A percentile compares a stretch with the other conserved stretches of the same genome.
Evolutionary conservation across 148 eudicot species (phyloP).

Genomic region (Rhododendron kiyosumense): DNA sequence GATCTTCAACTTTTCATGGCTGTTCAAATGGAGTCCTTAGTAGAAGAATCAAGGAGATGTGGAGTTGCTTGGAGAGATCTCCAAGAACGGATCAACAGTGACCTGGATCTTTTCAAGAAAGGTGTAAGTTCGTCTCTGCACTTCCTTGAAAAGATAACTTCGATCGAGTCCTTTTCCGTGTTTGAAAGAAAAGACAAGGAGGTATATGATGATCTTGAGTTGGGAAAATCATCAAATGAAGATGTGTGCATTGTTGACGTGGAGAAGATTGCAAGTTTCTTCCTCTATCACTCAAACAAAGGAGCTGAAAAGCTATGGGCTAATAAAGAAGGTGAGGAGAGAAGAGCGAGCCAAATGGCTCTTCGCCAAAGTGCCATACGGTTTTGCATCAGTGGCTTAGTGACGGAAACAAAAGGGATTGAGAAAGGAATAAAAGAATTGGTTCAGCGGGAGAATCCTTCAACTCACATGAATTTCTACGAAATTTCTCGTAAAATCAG

Average conservation of each 20-base stretch:
- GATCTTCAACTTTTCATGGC: constrained; percentile 28
- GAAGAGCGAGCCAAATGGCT: constrained; percentile 15
- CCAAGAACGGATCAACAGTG: constrained; percentile 25
- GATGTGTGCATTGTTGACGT: constrained; percentile 2
- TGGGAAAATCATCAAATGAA: constrained; percentile 17
- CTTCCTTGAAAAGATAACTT: constrained; percentile 19
- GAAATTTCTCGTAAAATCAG: constrained; percentile 1
- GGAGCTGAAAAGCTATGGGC: constrained; percentile 9
- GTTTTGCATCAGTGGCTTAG: constrained; percentile 32
- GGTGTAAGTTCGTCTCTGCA: constrained; percentile 18
- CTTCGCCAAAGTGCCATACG: constrained; percentile 25
- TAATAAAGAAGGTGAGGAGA: constrained; percentile 6
- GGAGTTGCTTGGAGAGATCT: constrained; percentile 24
- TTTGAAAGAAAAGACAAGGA: constrained; percentile 11
- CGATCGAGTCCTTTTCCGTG: constrained; percentile 3
- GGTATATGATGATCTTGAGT: constrained; percentile 22
- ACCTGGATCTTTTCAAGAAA: constrained; percentile 29
- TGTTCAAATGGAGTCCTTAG: constrained; percentile 17
- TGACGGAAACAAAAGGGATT: constrained; percentile 29
- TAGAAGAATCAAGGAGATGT: constrained; percentile 12
- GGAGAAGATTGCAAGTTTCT: constrained; percentile 16
- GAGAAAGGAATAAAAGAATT: constrained; percentile 30
- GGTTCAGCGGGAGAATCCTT: constrained; percentile 28
- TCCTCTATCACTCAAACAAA: constrained; percentile 21
- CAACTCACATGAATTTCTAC: constrained; percentile 15